phyloP scores from a whole-genome alignment of 306 rosid genomes.

The Malus fusca region DNA sequence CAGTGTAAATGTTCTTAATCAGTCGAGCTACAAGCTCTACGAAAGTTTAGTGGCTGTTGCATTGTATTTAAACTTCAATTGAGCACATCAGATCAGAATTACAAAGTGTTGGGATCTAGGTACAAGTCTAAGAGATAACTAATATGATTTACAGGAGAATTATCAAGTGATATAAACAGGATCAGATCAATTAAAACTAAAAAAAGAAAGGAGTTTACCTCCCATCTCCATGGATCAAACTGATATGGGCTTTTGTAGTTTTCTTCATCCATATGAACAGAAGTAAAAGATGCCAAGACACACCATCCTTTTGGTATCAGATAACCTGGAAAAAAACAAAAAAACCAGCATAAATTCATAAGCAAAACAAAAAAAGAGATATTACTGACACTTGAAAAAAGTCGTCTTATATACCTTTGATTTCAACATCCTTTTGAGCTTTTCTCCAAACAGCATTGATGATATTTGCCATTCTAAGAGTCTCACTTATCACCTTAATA shows the following conservation, averaged over 20 bases:
- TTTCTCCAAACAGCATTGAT: constrained; percentile 92
- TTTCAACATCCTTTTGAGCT: constrained; percentile 66
- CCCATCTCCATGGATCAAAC: constrained; percentile 94
- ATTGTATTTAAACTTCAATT: too few relatives aligned
- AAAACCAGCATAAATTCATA: neutral
- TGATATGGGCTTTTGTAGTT: constrained; percentile 58
- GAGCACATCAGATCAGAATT: too few relatives aligned
- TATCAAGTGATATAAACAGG: too few relatives aligned
- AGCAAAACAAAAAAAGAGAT: neutral
- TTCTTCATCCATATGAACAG: constrained; percentile 67
- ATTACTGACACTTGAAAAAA: neutral
- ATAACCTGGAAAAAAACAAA: constrained; percentile 42
- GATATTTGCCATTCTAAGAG: constrained; percentile 86
- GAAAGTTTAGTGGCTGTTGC: too few relatives aligned
- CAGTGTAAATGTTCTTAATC: too few relatives aligned
- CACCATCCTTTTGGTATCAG: constrained; percentile 65
- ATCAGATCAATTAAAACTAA: too few relatives aligned
- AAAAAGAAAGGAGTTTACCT: constrained; percentile 32
- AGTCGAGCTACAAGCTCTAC: too few relatives aligned
- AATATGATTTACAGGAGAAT: too few relatives aligned
- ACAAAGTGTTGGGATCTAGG: too few relatives aligned
- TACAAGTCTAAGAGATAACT: too few relatives aligned
- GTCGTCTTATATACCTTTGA: constrained; percentile 39
- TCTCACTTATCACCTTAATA: constrained; percentile 78
- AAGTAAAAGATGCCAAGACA: constrained; percentile 68